A percentile compares a stretch with the other conserved stretches of the same genome.
phyloP scores from a whole-genome alignment of 805 yeast genomes.

The Candida takata region DNA sequence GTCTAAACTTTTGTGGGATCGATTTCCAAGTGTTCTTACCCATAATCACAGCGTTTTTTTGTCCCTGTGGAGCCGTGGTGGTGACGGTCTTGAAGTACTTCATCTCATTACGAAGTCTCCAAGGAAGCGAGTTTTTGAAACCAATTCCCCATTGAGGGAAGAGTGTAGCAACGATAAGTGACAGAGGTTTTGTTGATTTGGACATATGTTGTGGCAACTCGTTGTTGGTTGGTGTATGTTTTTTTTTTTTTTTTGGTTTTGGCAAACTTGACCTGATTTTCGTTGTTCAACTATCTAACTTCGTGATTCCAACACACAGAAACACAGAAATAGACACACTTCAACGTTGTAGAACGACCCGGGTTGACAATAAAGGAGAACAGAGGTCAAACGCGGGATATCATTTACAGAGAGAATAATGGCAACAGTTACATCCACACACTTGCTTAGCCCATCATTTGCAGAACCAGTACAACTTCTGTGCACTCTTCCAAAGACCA shows the following conservation, averaged over 20 bases:
- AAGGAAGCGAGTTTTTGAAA: slow-evolving; percentile 70
- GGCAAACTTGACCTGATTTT: too few species aligned
- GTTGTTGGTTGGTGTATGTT: background rate
- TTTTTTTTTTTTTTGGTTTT: too few species aligned
- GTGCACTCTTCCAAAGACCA: slow-evolving; percentile 9
- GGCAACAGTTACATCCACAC: slow-evolving; percentile 1
- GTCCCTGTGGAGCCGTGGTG: slow-evolving; percentile 24
- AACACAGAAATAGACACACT: too few species aligned
- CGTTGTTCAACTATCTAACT: too few species aligned
- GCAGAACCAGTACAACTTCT: slow-evolving; percentile 10
- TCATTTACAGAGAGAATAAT: too few species aligned
- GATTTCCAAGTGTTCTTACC: slow-evolving; percentile 96
- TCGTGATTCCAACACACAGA: too few species aligned
- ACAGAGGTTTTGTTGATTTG: slow-evolving; percentile 32
- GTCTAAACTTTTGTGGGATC: slow-evolving; percentile 78
- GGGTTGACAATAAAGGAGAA: too few species aligned
- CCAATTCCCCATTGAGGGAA: slow-evolving; percentile 84
- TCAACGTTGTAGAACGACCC: too few species aligned
- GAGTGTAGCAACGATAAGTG: slow-evolving; percentile 81
- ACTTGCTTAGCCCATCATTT: slow-evolving; percentile 9
- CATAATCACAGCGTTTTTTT: slow-evolving; percentile 78
- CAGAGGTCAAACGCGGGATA: too few species aligned
- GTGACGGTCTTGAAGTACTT: slow-evolving; percentile 78
- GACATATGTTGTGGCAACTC: slow-evolving; percentile 1
- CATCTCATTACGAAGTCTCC: slow-evolving; percentile 83